These are phyloP conservation scores for Cucurbita pepo DNA, from an alignment of 306 rosid species.

Conservation along the genomic window DNA sequence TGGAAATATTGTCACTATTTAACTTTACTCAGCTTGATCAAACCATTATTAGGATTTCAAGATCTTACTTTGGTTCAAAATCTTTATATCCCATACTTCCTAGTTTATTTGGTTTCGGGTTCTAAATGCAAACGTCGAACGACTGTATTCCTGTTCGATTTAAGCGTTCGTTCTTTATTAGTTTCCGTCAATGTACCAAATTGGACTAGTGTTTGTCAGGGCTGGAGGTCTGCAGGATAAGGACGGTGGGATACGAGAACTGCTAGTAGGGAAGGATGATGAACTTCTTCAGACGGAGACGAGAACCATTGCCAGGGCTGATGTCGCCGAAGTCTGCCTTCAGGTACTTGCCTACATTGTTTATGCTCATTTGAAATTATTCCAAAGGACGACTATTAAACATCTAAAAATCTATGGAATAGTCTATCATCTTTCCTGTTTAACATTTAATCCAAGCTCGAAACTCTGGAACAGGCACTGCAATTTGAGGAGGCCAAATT, in stretches of 20 bases:
- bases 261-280: slow-evolving; percentile 73
- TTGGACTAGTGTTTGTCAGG: slow-evolving; percentile 21
- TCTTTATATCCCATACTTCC: not conserved
- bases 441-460: not conserved
- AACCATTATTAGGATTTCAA: not conserved
- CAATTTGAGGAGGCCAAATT: slow-evolving; percentile 58
- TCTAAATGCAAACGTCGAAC: not conserved
- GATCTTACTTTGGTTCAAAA: not conserved
- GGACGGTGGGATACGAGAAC: slow-evolving; percentile 72
- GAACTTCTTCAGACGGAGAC: slow-evolving; percentile 79
- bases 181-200: not conserved
- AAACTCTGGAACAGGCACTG: slow-evolving; percentile 38
- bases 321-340: slow-evolving; percentile 85
- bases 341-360: slow-evolving; percentile 35
- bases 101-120: not conserved
- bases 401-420: no score
- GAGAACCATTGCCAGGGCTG: slow-evolving; percentile 65
- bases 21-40: not conserved
- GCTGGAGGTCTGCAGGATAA: slow-evolving; percentile 91
- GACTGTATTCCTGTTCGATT: not conserved
- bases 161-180: not conserved
- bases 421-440: not conserved
- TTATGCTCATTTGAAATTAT: not conserved
- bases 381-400: no score
- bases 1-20: not conserved